Percentiles rank a stretch among this genome's conserved stretches.
These are phyloP conservation scores for Exophiala oligosperma DNA, from an alignment of 2,329 filamentous ascomycete genomes.

Conservation along the genomic window DNA sequence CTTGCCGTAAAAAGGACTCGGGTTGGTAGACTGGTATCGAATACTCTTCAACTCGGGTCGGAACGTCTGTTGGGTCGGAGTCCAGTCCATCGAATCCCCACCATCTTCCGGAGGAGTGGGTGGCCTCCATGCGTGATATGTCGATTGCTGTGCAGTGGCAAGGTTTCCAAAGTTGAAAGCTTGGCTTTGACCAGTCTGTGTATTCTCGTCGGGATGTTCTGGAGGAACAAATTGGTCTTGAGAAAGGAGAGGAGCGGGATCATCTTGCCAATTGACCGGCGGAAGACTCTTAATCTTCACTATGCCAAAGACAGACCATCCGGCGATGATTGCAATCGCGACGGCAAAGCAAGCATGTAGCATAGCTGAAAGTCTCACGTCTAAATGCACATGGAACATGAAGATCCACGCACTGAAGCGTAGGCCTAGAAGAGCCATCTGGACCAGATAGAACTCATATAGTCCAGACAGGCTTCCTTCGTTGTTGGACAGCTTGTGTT, in stretches of 20 bases:
- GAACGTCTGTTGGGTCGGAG: slow-evolving; percentile 40
- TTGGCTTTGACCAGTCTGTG: slow-evolving; percentile 2
- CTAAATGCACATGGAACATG: slow-evolving; percentile 27
- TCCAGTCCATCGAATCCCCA: slow-evolving; percentile 52
- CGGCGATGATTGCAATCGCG: slow-evolving; percentile 42
- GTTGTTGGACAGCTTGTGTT: slow-evolving; percentile 43
- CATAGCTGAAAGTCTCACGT: slow-evolving; percentile 6
- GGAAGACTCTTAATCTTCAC: slow-evolving; percentile 43
- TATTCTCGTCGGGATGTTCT: not conserved
- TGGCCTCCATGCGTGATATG: slow-evolving; percentile 39
- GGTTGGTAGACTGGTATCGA: slow-evolving; percentile 34
- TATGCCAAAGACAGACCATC: slow-evolving; percentile 35
- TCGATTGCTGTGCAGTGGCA: slow-evolving; percentile 26
- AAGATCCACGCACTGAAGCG: slow-evolving; percentile 47
- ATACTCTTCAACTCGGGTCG: slow-evolving; percentile 28
- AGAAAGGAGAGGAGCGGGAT: slow-evolving; percentile 22
- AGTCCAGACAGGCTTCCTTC: slow-evolving; percentile 44
- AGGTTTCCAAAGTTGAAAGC: slow-evolving; percentile 34
- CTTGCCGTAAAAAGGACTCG: slow-evolving; percentile 45
- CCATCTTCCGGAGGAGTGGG: slow-evolving; percentile 35
- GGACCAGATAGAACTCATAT: slow-evolving; percentile 48
- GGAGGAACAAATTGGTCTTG: slow-evolving; percentile 24
- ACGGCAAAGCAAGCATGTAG: slow-evolving; percentile 37
- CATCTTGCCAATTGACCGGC: slow-evolving; percentile 35
- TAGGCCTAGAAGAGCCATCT: slow-evolving; percentile 45